Percentiles rank a stretch among this genome's conserved stretches.
Evolutionary conservation across 257 asterid genomes (phyloP).

Genomic region (Verbena officinalis): DNA sequence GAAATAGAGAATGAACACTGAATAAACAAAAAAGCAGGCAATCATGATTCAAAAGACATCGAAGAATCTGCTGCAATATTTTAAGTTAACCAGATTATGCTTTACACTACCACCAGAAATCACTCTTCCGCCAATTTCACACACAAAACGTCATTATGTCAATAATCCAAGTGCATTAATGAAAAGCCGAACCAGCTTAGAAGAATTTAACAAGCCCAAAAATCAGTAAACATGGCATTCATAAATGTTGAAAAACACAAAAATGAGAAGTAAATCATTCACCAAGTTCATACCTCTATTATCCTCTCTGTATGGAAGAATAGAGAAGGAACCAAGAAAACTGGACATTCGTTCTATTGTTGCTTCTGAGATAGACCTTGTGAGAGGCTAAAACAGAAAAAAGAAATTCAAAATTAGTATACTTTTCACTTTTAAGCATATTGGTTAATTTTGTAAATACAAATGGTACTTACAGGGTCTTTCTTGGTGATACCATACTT

Average conservation of each 20-base stretch:
- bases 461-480: constrained; percentile 58
- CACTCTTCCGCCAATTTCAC: constrained; percentile 4
- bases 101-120: neutral
- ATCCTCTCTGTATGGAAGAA: constrained; percentile 53
- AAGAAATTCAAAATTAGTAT: constrained; percentile 15
- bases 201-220: constrained; percentile 1
- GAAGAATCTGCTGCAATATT: neutral
- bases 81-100: neutral
- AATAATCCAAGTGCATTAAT: neutral
- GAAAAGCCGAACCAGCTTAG: neutral
- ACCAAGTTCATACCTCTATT: constrained; percentile 55
- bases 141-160: neutral
- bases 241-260: neutral
- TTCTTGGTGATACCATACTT: constrained; percentile 75
- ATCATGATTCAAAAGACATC: neutral
- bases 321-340: constrained; percentile 67
- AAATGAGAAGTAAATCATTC: constrained; percentile 22
- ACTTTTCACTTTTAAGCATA: constrained; percentile 20
- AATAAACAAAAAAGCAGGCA: neutral
- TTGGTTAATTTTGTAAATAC: neutral
- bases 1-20: neutral
- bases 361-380: constrained; percentile 79
- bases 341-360: constrained; percentile 72
- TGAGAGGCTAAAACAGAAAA: constrained; percentile 50
- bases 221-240: neutral